A percentile compares a stretch with the other conserved stretches of the same genome.
Evolutionary conservation across 2,329 filamentous ascomycete species (phyloP).

Genomic region (Apiospora koreana): DNA sequence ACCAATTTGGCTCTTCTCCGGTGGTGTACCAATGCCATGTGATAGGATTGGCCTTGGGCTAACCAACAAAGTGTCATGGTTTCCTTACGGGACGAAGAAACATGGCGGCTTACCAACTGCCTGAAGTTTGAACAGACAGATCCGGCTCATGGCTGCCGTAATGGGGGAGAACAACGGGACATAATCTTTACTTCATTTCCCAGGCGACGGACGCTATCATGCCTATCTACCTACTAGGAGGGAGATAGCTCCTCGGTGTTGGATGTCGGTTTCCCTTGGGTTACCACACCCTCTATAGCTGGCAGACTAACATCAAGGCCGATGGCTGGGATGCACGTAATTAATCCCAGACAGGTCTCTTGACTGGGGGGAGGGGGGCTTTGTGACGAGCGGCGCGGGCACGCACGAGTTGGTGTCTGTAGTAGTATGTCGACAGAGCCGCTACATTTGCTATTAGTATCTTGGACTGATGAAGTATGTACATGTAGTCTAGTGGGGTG

Average conservation of each 20-base stretch:
- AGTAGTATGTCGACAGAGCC: not conserved
- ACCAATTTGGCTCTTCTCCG: not conserved
- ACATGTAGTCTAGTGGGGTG: not conserved
- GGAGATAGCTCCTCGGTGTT: not conserved
- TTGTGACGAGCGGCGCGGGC: not conserved
- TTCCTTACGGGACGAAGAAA: slow-evolving; percentile 1
- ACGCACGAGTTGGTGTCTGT: not conserved
- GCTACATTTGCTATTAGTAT: not conserved
- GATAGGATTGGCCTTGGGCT: not conserved
- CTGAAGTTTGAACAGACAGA: not conserved
- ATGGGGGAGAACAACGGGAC: not conserved
- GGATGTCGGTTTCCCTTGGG: not conserved
- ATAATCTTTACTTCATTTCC: not conserved
- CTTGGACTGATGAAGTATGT: not conserved
- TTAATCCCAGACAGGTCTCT: not conserved
- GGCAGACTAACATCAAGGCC: not conserved
- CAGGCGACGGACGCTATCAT: not conserved
- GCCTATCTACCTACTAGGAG: not conserved
- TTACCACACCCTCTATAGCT: not conserved
- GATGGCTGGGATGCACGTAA: slow-evolving; percentile 1
- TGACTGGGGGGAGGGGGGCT: not conserved
- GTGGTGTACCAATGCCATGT: not conserved
- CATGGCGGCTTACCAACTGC: not conserved
- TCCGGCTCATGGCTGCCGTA: not conserved
- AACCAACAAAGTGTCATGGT: not conserved